Conservation (phyloP, 768 basidiomycete genomes). For the Coprinopsis sp. region DNA sequence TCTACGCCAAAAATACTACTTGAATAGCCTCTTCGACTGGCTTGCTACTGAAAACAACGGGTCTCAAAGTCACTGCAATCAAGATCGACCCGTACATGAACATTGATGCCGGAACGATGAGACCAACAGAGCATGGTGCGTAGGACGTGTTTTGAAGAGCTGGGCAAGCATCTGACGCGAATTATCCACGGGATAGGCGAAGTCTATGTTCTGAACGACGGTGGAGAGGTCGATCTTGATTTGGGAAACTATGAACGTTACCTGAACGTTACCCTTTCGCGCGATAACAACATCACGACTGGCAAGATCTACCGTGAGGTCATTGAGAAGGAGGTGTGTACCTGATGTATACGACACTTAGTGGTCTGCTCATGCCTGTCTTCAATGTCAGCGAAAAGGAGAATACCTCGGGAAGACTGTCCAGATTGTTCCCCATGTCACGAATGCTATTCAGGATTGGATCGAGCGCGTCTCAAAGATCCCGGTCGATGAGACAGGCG, state of each 20-base stretch:
- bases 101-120: slow-evolving; percentile 99
- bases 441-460: slow-evolving; percentile 98
- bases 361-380: slow-evolving; percentile 1
- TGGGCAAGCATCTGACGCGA: neutral
- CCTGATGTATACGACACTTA: neutral
- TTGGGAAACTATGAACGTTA: slow-evolving; percentile 98
- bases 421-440: slow-evolving; percentile 96
- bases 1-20: slow-evolving; percentile 2
- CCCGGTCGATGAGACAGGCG: slow-evolving; percentile 90
- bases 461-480: slow-evolving; percentile 92
- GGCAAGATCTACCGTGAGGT: slow-evolving; percentile 97
- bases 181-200: slow-evolving; percentile 56
- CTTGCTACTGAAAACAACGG: slow-evolving; percentile 88
- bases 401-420: slow-evolving; percentile 97
- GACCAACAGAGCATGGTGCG: slow-evolving; percentile 96
- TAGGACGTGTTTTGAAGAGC: slow-evolving; percentile 5
- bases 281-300: slow-evolving; percentile 97
- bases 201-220: slow-evolving; percentile 97
- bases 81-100: slow-evolving; percentile 99
- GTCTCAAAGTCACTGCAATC: slow-evolving; percentile 96
- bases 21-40: slow-evolving; percentile 90
- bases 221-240: slow-evolving; percentile 97
- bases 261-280: slow-evolving; percentile 87
- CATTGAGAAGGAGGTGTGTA: slow-evolving; percentile 89
- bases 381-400: slow-evolving; percentile 56